Evolutionary conservation across 176 grass and related monocot genomes (phyloP).

Genomic region (Pharus latifolius): DNA sequence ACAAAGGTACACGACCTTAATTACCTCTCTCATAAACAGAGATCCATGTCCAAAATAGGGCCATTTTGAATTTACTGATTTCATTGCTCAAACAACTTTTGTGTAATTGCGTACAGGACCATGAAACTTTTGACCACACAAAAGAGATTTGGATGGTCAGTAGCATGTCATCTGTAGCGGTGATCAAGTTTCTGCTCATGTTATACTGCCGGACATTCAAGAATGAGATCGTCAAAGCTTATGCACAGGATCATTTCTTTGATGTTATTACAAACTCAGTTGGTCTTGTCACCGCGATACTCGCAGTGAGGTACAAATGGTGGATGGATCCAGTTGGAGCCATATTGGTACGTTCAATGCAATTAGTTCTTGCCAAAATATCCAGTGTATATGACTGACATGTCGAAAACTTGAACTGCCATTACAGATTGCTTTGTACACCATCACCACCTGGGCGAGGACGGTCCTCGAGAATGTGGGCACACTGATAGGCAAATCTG

Average conservation of each 20-base stretch:
- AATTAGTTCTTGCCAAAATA: no score
- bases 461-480: conserved; percentile 79
- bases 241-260: conserved; percentile 93
- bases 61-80: not conserved
- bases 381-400: no score
- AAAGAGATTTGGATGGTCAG: conserved; percentile 80
- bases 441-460: conserved; percentile 65
- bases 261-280: conserved; percentile 96
- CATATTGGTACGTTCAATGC: conserved; percentile 53
- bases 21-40: not conserved
- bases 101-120: conserved; percentile 25
- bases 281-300: conserved; percentile 53
- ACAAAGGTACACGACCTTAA: conserved; percentile 30
- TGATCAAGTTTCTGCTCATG: conserved; percentile 90
- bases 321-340: conserved; percentile 91
- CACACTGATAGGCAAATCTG: conserved; percentile 61
- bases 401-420: not conserved
- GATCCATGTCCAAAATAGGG: not conserved
- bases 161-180: conserved; percentile 68
- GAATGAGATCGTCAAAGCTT: conserved; percentile 82
- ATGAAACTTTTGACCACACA: conserved; percentile 28
- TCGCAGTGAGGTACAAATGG: conserved; percentile 59
- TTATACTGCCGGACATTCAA: conserved; percentile 81
- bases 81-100: not conserved
- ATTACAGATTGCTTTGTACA: conserved; percentile 72